Conservation (phyloP, 1,284 basidiomycete genomes). For the Rhodotorula sp. region DNA sequence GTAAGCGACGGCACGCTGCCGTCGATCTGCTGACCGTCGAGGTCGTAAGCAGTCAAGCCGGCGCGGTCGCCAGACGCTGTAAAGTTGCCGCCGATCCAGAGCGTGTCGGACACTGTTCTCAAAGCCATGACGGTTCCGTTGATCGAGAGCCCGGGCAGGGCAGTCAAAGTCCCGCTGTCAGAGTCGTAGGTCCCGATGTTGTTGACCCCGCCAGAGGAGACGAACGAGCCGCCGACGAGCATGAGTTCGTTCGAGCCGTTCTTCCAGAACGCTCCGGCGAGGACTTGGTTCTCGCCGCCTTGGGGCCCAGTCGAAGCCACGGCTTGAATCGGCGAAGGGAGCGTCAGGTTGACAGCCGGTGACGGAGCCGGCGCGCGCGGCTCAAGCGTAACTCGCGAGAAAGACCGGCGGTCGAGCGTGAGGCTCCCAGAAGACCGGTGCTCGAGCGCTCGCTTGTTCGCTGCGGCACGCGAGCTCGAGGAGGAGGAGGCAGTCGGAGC, state of each 20-base stretch:
- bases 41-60: slow-evolving; percentile 74
- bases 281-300: slow-evolving; percentile 64
- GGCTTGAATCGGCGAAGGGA: slow-evolving; percentile 32
- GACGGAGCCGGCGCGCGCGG: slow-evolving; percentile 13
- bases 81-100: slow-evolving; percentile 81
- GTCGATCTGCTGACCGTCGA: slow-evolving; percentile 63
- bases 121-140: slow-evolving; percentile 71
- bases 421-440: background rate
- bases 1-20: slow-evolving; percentile 16
- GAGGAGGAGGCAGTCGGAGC: slow-evolving; percentile 1
- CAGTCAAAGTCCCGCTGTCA: slow-evolving; percentile 55
- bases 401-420: slow-evolving; percentile 9
- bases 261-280: slow-evolving; percentile 85
- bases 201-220: slow-evolving; percentile 54
- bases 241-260: slow-evolving; percentile 68
- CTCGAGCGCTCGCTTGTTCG: background rate
- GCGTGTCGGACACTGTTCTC: slow-evolving; percentile 60
- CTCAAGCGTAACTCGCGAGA: slow-evolving; percentile 23
- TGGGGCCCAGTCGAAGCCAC: slow-evolving; percentile 39
- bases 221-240: slow-evolving; percentile 88
- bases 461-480: background rate
- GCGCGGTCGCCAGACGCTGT: slow-evolving; percentile 55
- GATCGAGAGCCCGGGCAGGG: slow-evolving; percentile 60
- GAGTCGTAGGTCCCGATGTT: slow-evolving; percentile 75
- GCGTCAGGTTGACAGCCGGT: slow-evolving; percentile 26